Evolutionary conservation across 495 filamentous ascomycete genomes (phyloP), one percentile per base, ranked within the genome.

Genomic region (Jackrogersella multiformis): DNA sequence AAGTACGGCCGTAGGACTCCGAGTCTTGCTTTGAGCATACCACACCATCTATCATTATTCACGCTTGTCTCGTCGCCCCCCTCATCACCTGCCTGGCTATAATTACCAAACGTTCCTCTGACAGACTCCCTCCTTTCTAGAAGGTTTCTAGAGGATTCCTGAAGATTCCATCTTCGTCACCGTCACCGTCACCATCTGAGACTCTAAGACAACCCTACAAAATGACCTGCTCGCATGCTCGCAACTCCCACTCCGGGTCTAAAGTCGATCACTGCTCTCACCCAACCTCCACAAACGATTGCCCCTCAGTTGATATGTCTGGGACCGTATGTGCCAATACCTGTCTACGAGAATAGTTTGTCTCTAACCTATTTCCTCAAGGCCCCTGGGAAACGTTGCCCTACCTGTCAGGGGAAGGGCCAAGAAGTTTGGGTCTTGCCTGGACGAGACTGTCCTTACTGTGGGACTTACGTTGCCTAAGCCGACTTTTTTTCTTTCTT

Each of bases 371-470:
- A 15, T 5, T 23, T 18, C 18, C 28, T 45, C 44, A 64, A 70
- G 62, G 66, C 70, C 34, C 66, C 57, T 10, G 57, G 56, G 8
- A 66, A 66, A 56, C 66, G 64, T 41, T 76, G 76, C 38, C 72
- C 73, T 36, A 74, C 72, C 39, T 79, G 75, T 45, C 73, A 75
- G 36, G 74, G 70, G 16, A 81, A 82, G 38, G 82, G 82, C 34
- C 66, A 76, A 24, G 82, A 84, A 35, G 76, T 82, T 39, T 84
- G 82, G 82, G 81, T 84, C 42, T 75, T 83, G 35, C 80, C 80
- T 1, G 81, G 82, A 36, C 70, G 77, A 35, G 68, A 75, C 16
- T 84, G 82, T 53, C 73, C 73, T 9, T 75, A 79, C 51, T 84
- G 82, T 68, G 74, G 79, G 24, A 83, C 80, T 13, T 70, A 70